Conservation (phyloP, 2,329 filamentous ascomycete species). For the Pestalotiopsis sp. region DNA sequence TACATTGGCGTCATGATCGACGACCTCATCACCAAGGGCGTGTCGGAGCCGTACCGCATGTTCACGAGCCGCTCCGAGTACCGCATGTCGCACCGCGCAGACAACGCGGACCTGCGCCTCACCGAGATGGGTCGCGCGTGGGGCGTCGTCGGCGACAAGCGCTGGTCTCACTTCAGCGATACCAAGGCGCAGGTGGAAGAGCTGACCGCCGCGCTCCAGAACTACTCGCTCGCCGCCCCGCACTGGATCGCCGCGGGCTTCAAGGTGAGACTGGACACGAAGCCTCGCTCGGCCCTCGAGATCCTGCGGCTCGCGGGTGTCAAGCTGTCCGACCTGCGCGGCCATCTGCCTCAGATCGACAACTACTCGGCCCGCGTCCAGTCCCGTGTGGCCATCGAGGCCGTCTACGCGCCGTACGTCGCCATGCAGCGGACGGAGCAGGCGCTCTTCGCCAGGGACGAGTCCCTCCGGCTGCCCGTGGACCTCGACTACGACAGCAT, state of each 20-base stretch:
- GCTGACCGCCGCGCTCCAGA: conserved; percentile 62
- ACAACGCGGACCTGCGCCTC: conserved; percentile 89
- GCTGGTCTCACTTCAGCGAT: conserved; percentile 72
- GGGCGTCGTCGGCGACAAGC: conserved; percentile 75
- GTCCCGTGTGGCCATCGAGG: conserved; percentile 76
- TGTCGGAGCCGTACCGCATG: conserved; percentile 97
- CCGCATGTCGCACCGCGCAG: conserved; percentile 85
- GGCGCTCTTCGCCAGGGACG: conserved; percentile 72
- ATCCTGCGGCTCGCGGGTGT: conserved; percentile 71
- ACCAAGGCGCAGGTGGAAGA: conserved; percentile 68
- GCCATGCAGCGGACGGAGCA: conserved; percentile 69
- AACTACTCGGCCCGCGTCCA: conserved; percentile 61
- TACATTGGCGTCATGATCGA: conserved; percentile 99
- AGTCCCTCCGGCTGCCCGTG: conserved; percentile 69
- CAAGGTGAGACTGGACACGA: conserved; percentile 65
- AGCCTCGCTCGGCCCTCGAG: conserved; percentile 73
- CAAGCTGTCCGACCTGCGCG: conserved; percentile 57
- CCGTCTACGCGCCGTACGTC: conserved; percentile 85
- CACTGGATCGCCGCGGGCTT: conserved; percentile 75
- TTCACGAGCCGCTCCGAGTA: conserved; percentile 97
- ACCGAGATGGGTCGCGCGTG: conserved; percentile 76
- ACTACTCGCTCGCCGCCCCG: conserved; percentile 58
- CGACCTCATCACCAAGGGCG: conserved; percentile 93
- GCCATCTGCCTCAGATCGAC: conserved; percentile 57
- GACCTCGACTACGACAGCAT: conserved; percentile 78